Evolutionary conservation across 1,284 basidiomycete species (phyloP).

Genomic region (Inonotus obliquus): DNA sequence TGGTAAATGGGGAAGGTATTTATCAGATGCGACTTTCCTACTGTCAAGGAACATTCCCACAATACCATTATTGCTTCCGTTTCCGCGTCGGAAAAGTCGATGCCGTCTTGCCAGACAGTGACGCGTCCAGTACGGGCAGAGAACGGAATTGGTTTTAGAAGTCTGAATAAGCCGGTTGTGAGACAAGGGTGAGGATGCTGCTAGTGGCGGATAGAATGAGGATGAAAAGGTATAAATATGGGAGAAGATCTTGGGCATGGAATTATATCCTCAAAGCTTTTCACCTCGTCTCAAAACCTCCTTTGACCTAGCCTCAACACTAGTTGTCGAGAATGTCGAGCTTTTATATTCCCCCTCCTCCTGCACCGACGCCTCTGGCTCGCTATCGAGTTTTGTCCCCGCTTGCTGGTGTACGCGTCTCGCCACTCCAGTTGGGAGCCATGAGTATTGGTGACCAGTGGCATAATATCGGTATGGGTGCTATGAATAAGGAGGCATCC

Average conservation of each 20-base stretch:
- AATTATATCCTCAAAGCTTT: too few species aligned
- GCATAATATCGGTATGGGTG: constrained; percentile 25
- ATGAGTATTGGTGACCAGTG: constrained; percentile 40
- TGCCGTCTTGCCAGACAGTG: background rate
- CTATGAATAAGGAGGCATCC: constrained; percentile 27
- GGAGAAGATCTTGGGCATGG: background rate
- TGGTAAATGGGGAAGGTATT: background rate
- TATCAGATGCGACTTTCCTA: background rate
- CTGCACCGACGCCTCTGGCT: constrained; percentile 11
- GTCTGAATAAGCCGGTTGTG: too few species aligned
- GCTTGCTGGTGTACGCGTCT: constrained; percentile 33
- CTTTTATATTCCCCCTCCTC: constrained; percentile 1
- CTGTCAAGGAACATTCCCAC: background rate
- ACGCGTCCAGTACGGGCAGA: background rate
- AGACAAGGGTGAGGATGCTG: too few species aligned
- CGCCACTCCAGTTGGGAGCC: constrained; percentile 43
- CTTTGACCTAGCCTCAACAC: background rate
- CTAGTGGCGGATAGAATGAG: background rate
- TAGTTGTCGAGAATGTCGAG: background rate
- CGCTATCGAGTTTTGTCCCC: constrained; percentile 14
- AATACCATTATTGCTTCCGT: background rate
- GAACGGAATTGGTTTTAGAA: background rate
- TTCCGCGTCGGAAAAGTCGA: background rate
- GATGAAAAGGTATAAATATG: background rate
- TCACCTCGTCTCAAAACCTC: background rate